Base-by-base conservation (phyloP, 805 yeast genomes). In the Metschnikowia peoriensis region DNA sequence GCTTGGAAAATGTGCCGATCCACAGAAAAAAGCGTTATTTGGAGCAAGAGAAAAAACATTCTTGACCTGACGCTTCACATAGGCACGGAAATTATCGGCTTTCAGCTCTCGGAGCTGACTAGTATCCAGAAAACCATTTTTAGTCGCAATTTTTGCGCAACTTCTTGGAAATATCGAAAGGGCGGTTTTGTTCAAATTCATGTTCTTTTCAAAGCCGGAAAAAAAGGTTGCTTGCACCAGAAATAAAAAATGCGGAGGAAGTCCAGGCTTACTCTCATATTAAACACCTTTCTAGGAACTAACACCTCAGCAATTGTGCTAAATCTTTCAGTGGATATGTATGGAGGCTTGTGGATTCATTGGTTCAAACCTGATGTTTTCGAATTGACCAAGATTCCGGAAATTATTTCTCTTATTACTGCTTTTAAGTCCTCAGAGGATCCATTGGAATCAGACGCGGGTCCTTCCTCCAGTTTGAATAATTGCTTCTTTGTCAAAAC, bases 251-350 rank as follows among this genome's bases (percentile, higher is more conserved):
- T 70, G 46, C 89, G 75, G 39, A 89, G 82, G 38, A 88, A 85
- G 51, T 88, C 96, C 46, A 89, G 68, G 14, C 91, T 79, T 6
- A 88, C 78, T 58, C 92, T 79, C 86, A 92, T 89, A 61, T 91
- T 89, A 68, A 87, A 84, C 12, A 90, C 78, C 61, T 83, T 84
- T 2, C 89, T 83, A 0, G 84, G 82, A 2, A 88, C 87, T 38
- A 89, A 68, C 4, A 84, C 77, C 54, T 86, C 84, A 49, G 85
- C 85, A 58, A 80, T 78, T 27, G 82, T 75, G 53, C 69, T 71
- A 53, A 77, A 77, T 2, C 80, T 72, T 56, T 84, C 89, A 55
- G 77, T 82, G 41, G 84, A 83, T 42, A 88, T 80, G 59, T 81
- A 88, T 6, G 80, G 72, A 1, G 79, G 65, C 1, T 57, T 52